These are phyloP conservation scores for Telfairia occidentalis DNA, from an alignment of 331 rosid genomes.

Conservation along the genomic window DNA sequence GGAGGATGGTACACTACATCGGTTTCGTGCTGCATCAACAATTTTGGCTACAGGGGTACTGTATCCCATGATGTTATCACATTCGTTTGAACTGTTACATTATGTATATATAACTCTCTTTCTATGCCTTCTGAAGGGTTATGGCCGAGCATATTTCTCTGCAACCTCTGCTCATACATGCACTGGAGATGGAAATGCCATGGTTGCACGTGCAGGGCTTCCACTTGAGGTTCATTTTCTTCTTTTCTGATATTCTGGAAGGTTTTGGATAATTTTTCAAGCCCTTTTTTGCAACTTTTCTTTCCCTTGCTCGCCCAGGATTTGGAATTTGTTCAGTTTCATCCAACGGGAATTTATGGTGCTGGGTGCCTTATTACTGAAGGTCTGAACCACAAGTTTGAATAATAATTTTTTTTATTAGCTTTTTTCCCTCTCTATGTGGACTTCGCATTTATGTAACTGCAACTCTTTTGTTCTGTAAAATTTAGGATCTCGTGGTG, in stretches of 20 bases:
- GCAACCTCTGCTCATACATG: slow-evolving; percentile 98
- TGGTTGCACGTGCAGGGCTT: slow-evolving; percentile 93
- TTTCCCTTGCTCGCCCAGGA: slow-evolving; percentile 36
- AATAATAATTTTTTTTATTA: background rate
- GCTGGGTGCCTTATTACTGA: slow-evolving; percentile 98
- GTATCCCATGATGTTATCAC: slow-evolving; percentile 7
- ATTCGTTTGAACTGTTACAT: background rate
- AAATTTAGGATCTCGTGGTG: slow-evolving; percentile 85
- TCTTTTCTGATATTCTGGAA: background rate
- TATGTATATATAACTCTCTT: slow-evolving; percentile 2
- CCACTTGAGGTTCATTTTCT: slow-evolving; percentile 63
- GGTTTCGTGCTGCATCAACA: slow-evolving; percentile 74
- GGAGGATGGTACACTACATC: slow-evolving; percentile 97
- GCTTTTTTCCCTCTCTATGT: background rate
- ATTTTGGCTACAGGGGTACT: slow-evolving; percentile 95
- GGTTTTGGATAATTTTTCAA: background rate
- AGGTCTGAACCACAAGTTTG: slow-evolving; percentile 29
- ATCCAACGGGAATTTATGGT: slow-evolving; percentile 95
- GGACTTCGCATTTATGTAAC: background rate
- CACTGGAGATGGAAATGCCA: slow-evolving; percentile 94
- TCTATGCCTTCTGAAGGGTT: slow-evolving; percentile 51
- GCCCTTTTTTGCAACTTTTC: background rate
- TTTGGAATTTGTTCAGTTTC: slow-evolving; percentile 95
- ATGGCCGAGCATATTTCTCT: slow-evolving; percentile 84
- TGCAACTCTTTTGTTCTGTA: slow-evolving; percentile 17